Percentiles rank a stretch among this genome's conserved stretches.
Evolutionary conservation across 495 filamentous ascomycete genomes (phyloP).

Genomic region (Neurospora sp.): DNA sequence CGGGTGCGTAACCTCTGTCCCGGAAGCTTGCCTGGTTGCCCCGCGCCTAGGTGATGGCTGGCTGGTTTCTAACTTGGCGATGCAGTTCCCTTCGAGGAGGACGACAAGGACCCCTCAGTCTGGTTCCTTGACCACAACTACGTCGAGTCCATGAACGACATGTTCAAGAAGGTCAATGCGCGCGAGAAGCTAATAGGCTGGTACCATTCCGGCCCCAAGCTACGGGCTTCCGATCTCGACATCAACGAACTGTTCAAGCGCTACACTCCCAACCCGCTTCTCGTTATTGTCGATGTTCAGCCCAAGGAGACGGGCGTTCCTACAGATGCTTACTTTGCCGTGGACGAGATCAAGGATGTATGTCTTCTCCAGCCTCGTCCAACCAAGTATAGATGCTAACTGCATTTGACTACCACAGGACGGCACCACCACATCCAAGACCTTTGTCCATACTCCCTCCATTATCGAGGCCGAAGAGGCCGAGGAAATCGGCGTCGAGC

Average conservation of each 20-base stretch:
- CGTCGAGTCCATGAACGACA: constrained; percentile 98
- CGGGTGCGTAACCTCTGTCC: constrained; percentile 47
- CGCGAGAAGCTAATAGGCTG: constrained; percentile 98
- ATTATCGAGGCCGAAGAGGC: constrained; percentile 99
- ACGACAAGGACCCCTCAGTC: constrained; percentile 94
- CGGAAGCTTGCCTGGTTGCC: neutral
- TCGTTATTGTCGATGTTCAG: constrained; percentile 98
- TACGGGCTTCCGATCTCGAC: constrained; percentile 93
- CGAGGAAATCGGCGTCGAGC: constrained; percentile 97
- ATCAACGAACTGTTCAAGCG: constrained; percentile 99
- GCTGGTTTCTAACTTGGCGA: constrained; percentile 4
- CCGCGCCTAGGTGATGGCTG: neutral
- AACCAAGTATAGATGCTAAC: neutral
- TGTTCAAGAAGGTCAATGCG: constrained; percentile 99
- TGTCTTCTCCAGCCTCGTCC: constrained; percentile 21
- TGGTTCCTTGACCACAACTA: constrained; percentile 99
- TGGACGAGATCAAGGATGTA: constrained; percentile 99
- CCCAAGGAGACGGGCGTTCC: constrained; percentile 97
- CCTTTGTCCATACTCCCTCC: constrained; percentile 97
- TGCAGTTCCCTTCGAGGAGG: constrained; percentile 94
- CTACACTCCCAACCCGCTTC: constrained; percentile 91
- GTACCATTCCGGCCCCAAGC: constrained; percentile 97
- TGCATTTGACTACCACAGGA: constrained; percentile 47
- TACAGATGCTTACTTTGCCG: constrained; percentile 97
- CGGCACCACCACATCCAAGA: constrained; percentile 92